Base-by-base conservation (phyloP, 331 rosid species). In the Prunus yedoensis region DNA sequence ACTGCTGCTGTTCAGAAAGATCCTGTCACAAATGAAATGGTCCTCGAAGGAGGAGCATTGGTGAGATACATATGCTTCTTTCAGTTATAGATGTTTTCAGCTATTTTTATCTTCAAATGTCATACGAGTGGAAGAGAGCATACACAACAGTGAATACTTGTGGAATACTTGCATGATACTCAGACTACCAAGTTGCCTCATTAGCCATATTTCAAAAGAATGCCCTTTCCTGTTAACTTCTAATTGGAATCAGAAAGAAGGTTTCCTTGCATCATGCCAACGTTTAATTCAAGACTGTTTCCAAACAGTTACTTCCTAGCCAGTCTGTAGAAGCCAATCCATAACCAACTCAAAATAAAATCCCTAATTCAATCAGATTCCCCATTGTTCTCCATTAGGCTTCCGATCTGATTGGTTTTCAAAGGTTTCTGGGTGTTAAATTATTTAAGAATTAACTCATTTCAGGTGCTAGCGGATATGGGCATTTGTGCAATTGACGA, bases 1-100 rank as follows among this genome's bases (percentile, higher is more conserved):
- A 95, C 97, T 78, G 99, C 99, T 81, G 97, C 99, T 69, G 97
- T 95, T 80, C 97, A 90, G 90, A 95, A 85, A 89, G 97, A 95
- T 87, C 97, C 97, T 14, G 97, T 95, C 78, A 92, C 99, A 78
- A 92, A 89, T 89, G 99, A 89, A 89, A 84, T 95, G 91, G 99
- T 95, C 74, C 88, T 95, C 74, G 99, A 95, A 89, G 99, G 99
- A 38, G 99, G 99, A 74, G 99, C 99, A 73, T 76, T 92, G 99
- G 97, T 92, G 86, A 92, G 89, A 73, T 66, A 76, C 56, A 50
- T 41, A 57, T 46, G 74, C 69, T 66, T 70, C 51, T 54, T 58
- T 43, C 38, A 43, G 17, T 57, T 38, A 32, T 45, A 11, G 11
- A 8, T 69, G 9, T 45, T 28, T 77, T 68, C 52, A 51, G 66